phyloP scores from a whole-genome alignment of 805 yeast species.

The Saitoella complicata region DNA sequence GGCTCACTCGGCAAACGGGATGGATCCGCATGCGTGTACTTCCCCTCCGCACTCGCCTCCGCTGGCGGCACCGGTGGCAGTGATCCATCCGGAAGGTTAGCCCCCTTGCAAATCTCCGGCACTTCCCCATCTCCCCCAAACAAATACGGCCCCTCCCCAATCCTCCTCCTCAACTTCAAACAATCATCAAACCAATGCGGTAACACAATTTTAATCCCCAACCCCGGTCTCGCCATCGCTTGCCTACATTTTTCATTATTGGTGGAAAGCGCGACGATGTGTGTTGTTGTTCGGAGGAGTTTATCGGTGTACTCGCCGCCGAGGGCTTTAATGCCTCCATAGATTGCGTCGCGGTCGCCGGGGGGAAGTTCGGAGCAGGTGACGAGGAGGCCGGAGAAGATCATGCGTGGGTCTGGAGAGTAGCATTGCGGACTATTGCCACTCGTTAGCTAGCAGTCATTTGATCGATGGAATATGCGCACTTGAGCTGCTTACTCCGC shows the following conservation, averaged over 20 bases:
- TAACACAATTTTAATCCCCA: constrained; percentile 41
- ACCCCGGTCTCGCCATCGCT: constrained; percentile 11
- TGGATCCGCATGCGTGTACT: constrained; percentile 3
- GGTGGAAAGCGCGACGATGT: constrained; percentile 43
- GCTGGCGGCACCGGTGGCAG: background rate
- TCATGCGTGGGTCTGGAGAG: constrained; percentile 54
- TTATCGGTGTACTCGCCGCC: constrained; percentile 62
- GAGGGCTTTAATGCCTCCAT: constrained; percentile 49
- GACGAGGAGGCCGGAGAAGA: constrained; percentile 45
- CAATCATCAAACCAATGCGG: constrained; percentile 60
- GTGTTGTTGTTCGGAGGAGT: constrained; percentile 60
- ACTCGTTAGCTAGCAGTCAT: too few relatives aligned
- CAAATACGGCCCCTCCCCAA: constrained; percentile 41
- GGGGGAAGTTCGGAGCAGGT: constrained; percentile 42
- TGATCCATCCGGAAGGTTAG: background rate
- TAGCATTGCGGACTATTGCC: constrained; percentile 33
- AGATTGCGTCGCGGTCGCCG: constrained; percentile 49
- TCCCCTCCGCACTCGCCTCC: constrained; percentile 1
- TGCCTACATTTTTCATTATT: constrained; percentile 25
- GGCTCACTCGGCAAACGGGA: too few relatives aligned
- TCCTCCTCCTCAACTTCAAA: constrained; percentile 32
- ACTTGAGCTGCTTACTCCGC: constrained; percentile 29
- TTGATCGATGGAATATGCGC: too few relatives aligned
- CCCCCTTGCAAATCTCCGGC: constrained; percentile 4
- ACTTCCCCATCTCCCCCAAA: constrained; percentile 23